Evolutionary conservation across 805 yeast species (phyloP), one percentile per base, ranked within the genome.

Genomic region (Jamesozyma lodderae): DNA sequence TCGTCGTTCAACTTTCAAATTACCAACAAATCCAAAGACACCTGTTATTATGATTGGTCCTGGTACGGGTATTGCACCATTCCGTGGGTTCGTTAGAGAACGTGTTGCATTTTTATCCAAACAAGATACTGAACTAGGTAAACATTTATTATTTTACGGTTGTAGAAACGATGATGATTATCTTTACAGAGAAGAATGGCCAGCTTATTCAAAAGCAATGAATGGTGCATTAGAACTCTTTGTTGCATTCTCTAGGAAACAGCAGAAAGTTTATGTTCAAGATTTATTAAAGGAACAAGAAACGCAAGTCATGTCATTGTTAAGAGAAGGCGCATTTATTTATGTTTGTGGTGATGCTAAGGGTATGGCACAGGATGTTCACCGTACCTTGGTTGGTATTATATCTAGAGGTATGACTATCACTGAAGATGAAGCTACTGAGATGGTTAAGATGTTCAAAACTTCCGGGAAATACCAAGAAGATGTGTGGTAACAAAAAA

Each of bases 31-130:
- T 56, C 83, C 95, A 26, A 63, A 73, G 5, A 78, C 81, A 28
- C 96, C 97, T n/a, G 72, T 90, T 18, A 86, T 90, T 52, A 76
- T 88, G 81, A 72, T 90, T 55, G 98, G 98, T 21, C 97, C 98
- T 29, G 98, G 98, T 48, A 92, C 98, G 3, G 98, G 98, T 60
- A 87, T 90, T 37, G 97, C 98, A 7, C 98, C 98, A 44, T 85
- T 92, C 69, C 79, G 98, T 66, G 98, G 95, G 4, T 90, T 90
- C 49, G 64, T 90, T 27, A 79, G 94, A 66, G 98, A 90, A 59
- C 79, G 88, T 51, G 84, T 79, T 13, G 61, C 64, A 31, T 75
- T 67, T 54, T 64, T 64, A n/a, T 68, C 68, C 41, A 60, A 59
- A 31, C 44, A 47, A 23, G 23, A 24, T n/a, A 24, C 22, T 11